phyloP scores from a whole-genome alignment of 352 stramenopile genomes.

The Vaucheria bursata region DNA sequence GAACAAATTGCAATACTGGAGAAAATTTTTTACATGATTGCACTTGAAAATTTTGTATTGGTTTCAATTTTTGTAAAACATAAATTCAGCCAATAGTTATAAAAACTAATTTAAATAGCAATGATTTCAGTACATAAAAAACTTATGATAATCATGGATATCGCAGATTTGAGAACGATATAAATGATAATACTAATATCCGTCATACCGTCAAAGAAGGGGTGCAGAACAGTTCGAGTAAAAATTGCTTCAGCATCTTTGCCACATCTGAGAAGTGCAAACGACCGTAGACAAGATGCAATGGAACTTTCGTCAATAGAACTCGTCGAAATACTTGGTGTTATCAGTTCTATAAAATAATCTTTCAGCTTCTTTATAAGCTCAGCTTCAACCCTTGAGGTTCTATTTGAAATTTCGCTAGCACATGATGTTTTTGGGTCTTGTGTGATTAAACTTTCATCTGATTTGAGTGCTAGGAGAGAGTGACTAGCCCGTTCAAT shows the following conservation, averaged over 20 bases:
- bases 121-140: too few species aligned
- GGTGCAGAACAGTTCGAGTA: slow-evolving; percentile 31
- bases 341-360: slow-evolving; percentile 20
- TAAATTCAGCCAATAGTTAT: too few species aligned
- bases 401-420: slow-evolving; percentile 16
- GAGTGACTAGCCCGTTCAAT: slow-evolving; percentile 39
- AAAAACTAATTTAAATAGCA: too few species aligned
- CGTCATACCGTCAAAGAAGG: slow-evolving; percentile 27
- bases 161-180: too few species aligned
- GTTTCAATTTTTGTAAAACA: too few species aligned
- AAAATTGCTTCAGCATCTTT: slow-evolving; percentile 40
- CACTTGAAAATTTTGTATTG: too few species aligned
- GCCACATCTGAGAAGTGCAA: slow-evolving; percentile 31
- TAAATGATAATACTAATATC: too few species aligned
- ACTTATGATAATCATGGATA: too few species aligned
- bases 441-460: neutral
- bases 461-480: slow-evolving; percentile 32
- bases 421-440: neutral
- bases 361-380: slow-evolving; percentile 16
- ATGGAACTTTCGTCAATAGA: slow-evolving; percentile 14
- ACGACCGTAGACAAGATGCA: slow-evolving; percentile 28
- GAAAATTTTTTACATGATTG: too few species aligned
- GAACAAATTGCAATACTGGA: too few species aligned
- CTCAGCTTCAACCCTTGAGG: slow-evolving; percentile 31
- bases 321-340: neutral